Percentiles rank a stretch among this genome's conserved stretches.
These are phyloP conservation scores for Penicillium rolfsii DNA, from an alignment of 2,329 filamentous ascomycete species.

Conservation along the genomic window DNA sequence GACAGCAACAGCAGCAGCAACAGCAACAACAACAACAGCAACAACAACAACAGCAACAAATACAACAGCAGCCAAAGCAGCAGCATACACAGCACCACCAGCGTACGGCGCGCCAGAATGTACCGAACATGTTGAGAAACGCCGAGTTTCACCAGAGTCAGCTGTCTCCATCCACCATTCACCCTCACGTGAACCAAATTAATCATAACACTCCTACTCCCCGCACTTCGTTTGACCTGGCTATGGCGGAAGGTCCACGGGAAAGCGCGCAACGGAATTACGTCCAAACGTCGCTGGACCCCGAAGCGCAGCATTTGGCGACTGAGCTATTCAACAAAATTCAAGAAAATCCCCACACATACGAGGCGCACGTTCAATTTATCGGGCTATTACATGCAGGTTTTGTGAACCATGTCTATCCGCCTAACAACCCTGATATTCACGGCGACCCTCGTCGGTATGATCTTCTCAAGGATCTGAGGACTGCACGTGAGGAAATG, in stretches of 20 bases:
- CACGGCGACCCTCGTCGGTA: constrained; percentile 51
- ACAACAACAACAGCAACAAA: background rate
- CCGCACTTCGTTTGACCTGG: constrained; percentile 50
- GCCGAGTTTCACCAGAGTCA: constrained; percentile 50
- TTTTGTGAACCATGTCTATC: constrained; percentile 53
- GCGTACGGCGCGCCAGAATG: constrained; percentile 43
- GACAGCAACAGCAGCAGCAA: background rate
- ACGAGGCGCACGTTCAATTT: constrained; percentile 52
- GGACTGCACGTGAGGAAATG: constrained; percentile 59
- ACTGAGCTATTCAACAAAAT: constrained; percentile 48
- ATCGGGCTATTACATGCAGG: constrained; percentile 53
- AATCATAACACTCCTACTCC: constrained; percentile 45
- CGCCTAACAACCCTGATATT: constrained; percentile 48
- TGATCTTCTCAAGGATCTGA: constrained; percentile 52
- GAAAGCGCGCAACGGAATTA: constrained; percentile 47
- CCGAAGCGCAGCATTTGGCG: constrained; percentile 46
- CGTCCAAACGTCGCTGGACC: constrained; percentile 45
- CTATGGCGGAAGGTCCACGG: constrained; percentile 49
- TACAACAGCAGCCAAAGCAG: background rate
- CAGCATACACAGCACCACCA: constrained; percentile 27
- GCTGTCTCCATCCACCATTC: constrained; percentile 48
- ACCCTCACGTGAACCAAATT: constrained; percentile 43
- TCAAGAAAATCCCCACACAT: constrained; percentile 51
- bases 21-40: background rate
- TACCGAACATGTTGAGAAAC: constrained; percentile 40